Evolutionary conservation across 306 rosid species (phyloP).

Genomic region (Dryas alaskensis): DNA sequence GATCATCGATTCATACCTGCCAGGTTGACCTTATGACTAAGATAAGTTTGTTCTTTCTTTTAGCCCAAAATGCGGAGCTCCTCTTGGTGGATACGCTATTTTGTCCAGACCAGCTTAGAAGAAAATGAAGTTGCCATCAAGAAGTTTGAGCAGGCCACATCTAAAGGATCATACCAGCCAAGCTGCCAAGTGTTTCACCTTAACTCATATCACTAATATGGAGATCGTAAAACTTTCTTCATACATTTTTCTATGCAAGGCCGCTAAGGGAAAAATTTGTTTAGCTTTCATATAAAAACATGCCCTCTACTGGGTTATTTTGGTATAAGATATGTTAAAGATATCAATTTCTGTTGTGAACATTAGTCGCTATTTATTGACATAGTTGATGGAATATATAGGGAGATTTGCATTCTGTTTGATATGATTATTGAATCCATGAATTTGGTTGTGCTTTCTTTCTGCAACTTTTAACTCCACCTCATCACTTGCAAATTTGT

Average conservation of each 20-base stretch:
- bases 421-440: neutral
- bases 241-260: conserved; percentile 23
- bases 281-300: conserved; percentile 2
- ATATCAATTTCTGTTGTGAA: conserved; percentile 4
- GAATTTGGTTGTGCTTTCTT: neutral
- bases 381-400: conserved; percentile 25
- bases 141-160: conserved; percentile 70
- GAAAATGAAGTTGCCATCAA: conserved; percentile 54
- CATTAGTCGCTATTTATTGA: conserved; percentile 11
- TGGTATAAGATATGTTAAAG: conserved; percentile 4
- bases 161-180: conserved; percentile 57
- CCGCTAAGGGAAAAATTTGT: conserved; percentile 3
- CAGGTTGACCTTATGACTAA: conserved; percentile 15
- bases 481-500: neutral
- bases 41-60: conserved; percentile 12
- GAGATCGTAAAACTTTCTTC: conserved; percentile 23
- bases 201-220: conserved; percentile 54
- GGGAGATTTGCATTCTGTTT: conserved; percentile 13
- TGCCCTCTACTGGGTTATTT: conserved; percentile 17
- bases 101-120: conserved; percentile 57
- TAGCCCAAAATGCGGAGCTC: conserved; percentile 89
- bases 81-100: conserved; percentile 82
- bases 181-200: conserved; percentile 85
- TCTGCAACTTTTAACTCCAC: neutral
- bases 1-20: neutral